Base-by-base conservation (phyloP, 139 green algal species). In the Picochlorum sp. region DNA sequence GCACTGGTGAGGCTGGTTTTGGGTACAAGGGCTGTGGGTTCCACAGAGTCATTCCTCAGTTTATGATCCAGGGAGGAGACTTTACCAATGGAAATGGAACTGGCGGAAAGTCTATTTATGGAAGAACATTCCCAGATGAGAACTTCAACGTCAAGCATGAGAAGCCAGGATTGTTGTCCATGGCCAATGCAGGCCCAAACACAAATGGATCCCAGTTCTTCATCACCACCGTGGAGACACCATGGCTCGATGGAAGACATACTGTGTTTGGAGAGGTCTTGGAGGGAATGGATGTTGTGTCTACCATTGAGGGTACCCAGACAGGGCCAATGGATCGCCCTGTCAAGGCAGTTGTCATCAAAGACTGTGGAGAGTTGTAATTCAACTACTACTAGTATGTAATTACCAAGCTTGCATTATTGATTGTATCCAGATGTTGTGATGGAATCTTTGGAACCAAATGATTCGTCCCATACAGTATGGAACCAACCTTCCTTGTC, bases 181-280 rank as follows among this genome's bases (percentile, higher is more conserved):
- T 96, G 89, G 90, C 90, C 45, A 97, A 97, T 73, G 87, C 90
- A 2, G 87, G 87, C 4, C 80, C 80, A 21, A 84, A 87, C 75
- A 90, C 83, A 50, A 92, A 91, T 58, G 83, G 69, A 68, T 79
- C 66, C 3, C 83, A 94, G 73, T 96, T 96, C 73, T 95, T 96
- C 83, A 84, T 96, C 58, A 90, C 81, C 63, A 97, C 90, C 21
- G 85, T 88, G 2, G 68, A 70, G 26, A 91, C 85, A 14, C 58
- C 71, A n/a, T 95, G 89, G 90, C 70, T 88, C 24, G 73, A 83
- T 34, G 69, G 73, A 45, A 65, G 58, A 18, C 77, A 85, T 64
- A 62, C 66, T 24, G 71, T 81, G 7, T 82, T 79, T 69, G 76
- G 76, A 3, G 56, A 69, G 56, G 61, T 73, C 3, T n/a, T 71